phyloP scores from a whole-genome alignment of 106 monocot species.

The Chionographis japonica region DNA sequence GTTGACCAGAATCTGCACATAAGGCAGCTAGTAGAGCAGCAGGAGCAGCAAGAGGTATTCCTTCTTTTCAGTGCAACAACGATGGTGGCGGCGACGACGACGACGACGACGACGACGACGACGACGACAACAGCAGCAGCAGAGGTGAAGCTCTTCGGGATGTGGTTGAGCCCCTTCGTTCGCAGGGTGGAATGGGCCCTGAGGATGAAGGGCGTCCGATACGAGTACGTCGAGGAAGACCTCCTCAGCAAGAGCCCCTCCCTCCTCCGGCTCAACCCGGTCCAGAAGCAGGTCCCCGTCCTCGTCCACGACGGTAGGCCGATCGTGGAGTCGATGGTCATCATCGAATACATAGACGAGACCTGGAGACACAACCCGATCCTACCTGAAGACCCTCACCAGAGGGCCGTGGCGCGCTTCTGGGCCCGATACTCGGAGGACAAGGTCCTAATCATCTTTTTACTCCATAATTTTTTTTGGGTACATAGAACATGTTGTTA shows the following conservation, averaged over 20 bases:
- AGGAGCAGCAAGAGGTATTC: too few relatives aligned
- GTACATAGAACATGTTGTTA: too few relatives aligned
- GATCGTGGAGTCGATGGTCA: conserved; percentile 11
- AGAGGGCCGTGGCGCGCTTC: conserved; percentile 10
- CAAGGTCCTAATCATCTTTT: conserved; percentile 2
- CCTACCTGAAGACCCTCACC: conserved; percentile 8
- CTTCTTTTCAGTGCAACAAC: too few relatives aligned
- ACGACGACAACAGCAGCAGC: not conserved
- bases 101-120: too few relatives aligned
- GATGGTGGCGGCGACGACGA: too few relatives aligned
- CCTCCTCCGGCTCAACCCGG: conserved; percentile 30
- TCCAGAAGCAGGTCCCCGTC: conserved; percentile 15
- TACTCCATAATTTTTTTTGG: not conserved
- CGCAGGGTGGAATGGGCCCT: conserved; percentile 22
- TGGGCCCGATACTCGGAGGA: not conserved
- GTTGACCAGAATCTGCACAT: too few relatives aligned
- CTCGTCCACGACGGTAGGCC: conserved; percentile 13
- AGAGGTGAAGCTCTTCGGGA: conserved; percentile 23
- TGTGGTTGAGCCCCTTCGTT: conserved; percentile 28
- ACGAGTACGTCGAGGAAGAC: conserved; percentile 28
- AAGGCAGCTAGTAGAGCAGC: too few relatives aligned
- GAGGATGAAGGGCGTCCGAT: conserved; percentile 29
- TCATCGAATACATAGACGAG: conserved; percentile 24
- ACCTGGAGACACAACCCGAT: not conserved
- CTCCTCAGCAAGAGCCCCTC: conserved; percentile 15